These are phyloP conservation scores for Meripilus lineatus DNA, from an alignment of 1,284 basidiomycete genomes.

Conservation along the genomic window DNA sequence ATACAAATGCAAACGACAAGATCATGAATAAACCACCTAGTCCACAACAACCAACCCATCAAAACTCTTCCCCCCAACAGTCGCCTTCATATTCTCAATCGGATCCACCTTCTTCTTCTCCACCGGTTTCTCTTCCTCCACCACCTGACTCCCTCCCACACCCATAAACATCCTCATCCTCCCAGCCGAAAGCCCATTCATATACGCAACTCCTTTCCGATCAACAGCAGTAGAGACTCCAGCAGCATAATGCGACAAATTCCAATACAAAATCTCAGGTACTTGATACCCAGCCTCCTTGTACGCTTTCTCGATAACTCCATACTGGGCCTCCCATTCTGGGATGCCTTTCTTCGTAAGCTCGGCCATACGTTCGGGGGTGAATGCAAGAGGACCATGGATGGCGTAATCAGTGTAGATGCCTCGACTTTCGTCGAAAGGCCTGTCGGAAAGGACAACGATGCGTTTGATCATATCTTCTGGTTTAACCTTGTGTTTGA, in stretches of 20 bases:
- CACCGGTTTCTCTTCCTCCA: conserved; percentile 29
- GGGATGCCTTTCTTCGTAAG: background rate
- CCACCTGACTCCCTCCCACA: conserved; percentile 32
- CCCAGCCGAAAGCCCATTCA: conserved; percentile 63
- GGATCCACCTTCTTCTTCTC: conserved; percentile 40
- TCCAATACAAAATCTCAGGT: conserved; percentile 66
- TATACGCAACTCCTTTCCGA: conserved; percentile 54
- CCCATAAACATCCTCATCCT: conserved; percentile 72
- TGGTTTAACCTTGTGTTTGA: conserved; percentile 44
- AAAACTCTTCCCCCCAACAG: conserved; percentile 44
- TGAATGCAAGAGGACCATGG: background rate
- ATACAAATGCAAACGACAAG: too few relatives aligned
- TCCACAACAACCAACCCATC: conserved; percentile 44
- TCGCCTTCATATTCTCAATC: conserved; percentile 49
- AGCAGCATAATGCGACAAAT: conserved; percentile 28
- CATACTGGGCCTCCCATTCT: conserved; percentile 58
- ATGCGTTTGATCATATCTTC: conserved; percentile 72
- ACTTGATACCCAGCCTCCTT: conserved; percentile 57
- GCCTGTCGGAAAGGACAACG: conserved; percentile 76
- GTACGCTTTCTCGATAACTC: conserved; percentile 47
- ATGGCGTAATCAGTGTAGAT: too few relatives aligned
- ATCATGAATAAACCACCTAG: too few relatives aligned
- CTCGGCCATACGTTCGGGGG: background rate
- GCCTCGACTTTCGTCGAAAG: conserved; percentile 55
- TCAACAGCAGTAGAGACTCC: conserved; percentile 30